Conservation (phyloP, 768 basidiomycete genomes). For the Cytidiella melzeri region DNA sequence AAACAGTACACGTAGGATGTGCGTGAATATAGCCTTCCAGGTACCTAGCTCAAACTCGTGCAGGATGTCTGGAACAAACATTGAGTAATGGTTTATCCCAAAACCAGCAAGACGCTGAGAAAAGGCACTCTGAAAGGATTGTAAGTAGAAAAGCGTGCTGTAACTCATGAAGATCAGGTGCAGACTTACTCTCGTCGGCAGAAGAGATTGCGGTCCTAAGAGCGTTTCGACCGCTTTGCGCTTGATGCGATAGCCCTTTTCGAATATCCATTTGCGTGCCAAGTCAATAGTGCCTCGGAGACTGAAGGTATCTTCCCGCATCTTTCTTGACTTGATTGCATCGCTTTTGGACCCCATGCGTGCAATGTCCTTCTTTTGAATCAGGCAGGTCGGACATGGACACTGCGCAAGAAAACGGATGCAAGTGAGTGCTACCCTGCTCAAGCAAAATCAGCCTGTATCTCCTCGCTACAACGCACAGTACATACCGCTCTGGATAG, state of each 20-base stretch:
- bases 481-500: constrained; percentile 32
- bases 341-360: constrained; percentile 26
- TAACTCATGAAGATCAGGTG: too few species aligned
- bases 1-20: too few species aligned
- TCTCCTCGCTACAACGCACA: background rate
- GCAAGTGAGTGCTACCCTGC: constrained; percentile 30
- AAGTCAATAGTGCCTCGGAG: background rate
- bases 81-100: too few species aligned
- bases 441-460: background rate
- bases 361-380: constrained; percentile 25
- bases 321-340: background rate
- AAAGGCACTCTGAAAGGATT: too few species aligned
- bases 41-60: too few species aligned
- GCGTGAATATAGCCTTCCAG: too few species aligned
- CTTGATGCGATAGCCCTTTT: constrained; percentile 9
- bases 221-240: constrained; percentile 9
- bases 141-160: too few species aligned
- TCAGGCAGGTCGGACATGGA: constrained; percentile 34
- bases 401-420: constrained; percentile 34
- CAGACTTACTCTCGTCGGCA: constrained; percentile 19
- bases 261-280: constrained; percentile 17
- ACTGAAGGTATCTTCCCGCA: constrained; percentile 8
- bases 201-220: constrained; percentile 12
- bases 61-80: too few species aligned
- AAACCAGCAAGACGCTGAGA: too few species aligned